Base-by-base conservation (phyloP, 495 filamentous ascomycete species). In the Xylaria acuta region DNA sequence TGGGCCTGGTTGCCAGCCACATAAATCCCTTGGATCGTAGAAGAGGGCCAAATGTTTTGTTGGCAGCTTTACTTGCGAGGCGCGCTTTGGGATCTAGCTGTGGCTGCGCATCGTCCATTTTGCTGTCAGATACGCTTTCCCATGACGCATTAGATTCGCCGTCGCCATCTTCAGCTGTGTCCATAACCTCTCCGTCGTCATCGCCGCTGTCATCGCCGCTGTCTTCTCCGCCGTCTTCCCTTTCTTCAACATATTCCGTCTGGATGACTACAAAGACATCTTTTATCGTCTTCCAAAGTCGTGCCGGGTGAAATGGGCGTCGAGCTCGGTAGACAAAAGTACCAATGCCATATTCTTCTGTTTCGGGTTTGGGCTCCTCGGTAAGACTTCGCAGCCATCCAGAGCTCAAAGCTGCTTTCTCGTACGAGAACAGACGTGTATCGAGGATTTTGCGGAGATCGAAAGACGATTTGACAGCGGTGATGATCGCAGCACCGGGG, bases 291-390 rank as follows among this genome's bases (percentile, higher is more conserved):
- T 81, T 74, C 75, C 84, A 89, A 3, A 89, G 77, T 16, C 83
- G 75, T 3, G 79, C 79, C 1, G 88, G 84, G 70, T 88, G 84
- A 67, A 89, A 89, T 0, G 88, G 88, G 12, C 86, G 81, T 14
- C 85, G 79, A 0, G 84, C 83, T 25, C 79, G 76, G 72, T 89
- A 89, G 1, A 89, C 86, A 66, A 89, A 89, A 70, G 85, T 89
- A 64, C 86, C 85, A 54, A 89, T 85, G 0, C 84, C 84, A 49
- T 89, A 88, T 81, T 89, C 88, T 40, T 88, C 77, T 2, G 87
- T 89, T 79, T 90, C 88, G 9, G 87, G 88, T 69, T 83, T 87
- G 0, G 77, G 71, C 34, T 78, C 70, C 41, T 77, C 77, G 3
- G 74, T 73, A 32, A 78, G 58, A 84, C 77, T 78, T 64, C 72